Percentiles rank a stretch among this genome's conserved stretches.
phyloP scores from a whole-genome alignment of 257 asterid genomes.

The Catharanthus roseus region DNA sequence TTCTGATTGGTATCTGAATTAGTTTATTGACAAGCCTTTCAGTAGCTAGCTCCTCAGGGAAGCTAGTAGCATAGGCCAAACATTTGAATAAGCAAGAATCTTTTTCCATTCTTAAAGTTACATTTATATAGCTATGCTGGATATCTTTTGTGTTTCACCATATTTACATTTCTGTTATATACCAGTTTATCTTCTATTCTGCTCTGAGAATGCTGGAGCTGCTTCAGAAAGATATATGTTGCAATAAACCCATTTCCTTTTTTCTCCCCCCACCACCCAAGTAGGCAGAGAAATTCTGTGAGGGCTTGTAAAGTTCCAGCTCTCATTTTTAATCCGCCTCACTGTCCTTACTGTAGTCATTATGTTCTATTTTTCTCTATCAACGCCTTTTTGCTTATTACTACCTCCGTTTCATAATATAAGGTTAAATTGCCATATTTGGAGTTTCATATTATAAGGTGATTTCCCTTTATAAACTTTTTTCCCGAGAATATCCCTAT shows the following conservation, averaged over 20 bases:
- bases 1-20: not conserved
- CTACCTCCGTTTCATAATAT: no score
- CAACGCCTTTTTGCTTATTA: no score
- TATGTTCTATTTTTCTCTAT: not conserved
- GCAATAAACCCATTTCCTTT: not conserved
- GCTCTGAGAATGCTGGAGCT: not conserved
- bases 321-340: not conserved
- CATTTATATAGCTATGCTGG: not conserved
- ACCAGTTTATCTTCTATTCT: not conserved
- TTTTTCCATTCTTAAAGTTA: not conserved
- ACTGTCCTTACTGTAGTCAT: not conserved
- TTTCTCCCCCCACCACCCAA: no score
- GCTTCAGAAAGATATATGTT: not conserved
- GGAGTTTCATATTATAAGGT: no score
- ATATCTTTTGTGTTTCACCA: not conserved
- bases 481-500: no score
- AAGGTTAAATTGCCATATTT: no score
- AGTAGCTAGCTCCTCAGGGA: not conserved
- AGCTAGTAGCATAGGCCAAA: no score
- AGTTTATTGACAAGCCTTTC: not conserved
- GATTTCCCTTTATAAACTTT: no score
- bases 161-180: not conserved
- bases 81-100: not conserved
- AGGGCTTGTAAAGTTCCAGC: not conserved
- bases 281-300: not conserved